Base-by-base conservation (phyloP, 2,329 filamentous ascomycete genomes). In the Alternaria panax region DNA sequence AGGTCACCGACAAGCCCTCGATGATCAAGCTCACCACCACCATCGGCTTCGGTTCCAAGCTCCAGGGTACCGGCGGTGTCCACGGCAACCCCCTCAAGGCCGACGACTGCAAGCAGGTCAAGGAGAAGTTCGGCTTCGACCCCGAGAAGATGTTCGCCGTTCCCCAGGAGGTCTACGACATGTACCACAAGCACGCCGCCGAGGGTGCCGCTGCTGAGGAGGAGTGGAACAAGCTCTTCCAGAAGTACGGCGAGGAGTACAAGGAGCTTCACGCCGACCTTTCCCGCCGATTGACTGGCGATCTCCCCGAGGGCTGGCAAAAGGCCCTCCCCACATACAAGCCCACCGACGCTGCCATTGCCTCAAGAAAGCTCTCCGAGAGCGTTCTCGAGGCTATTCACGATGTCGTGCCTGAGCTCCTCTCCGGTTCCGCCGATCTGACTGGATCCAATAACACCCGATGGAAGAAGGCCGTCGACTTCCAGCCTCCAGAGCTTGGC, bases 361-460 rank as follows among this genome's bases (percentile, higher is more conserved):
- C 95, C 67, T 95, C 94, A 70, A 90, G 95, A 79, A 99, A 98
- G 86, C 90, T 98, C 60, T 98, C 94, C 67, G 94, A 99, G 87
- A 90, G 87, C 62, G 93, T 98, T 59, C 88, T 99, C 68, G 86
- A 90, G 84, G 94, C 93, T 81, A 90, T 99, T 75, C 88, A 96
- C 85, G 82, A 86, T 51, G 87, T 84, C 68, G 78, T 99, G 55
- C 95, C 95, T 69, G 95, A 98, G 83, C 89, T 99, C 59, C 82
- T 99, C 63, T 96, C 94, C 79, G 95, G 95, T 74, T 99, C 95
- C 67, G 95, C 95, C 73, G 95, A 99, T 86, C 82, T 99, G 86
- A 99, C 95, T 79, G 92, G 92, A 78, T 98, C 95, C 79, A 99
- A 99, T 88, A 90, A 98, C 85, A 99, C 95, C 71, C 90, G 93